Evolutionary conservation across 495 filamentous ascomycete genomes (phyloP), one percentile per base, ranked within the genome.

Genomic region (Penicillium dipodomyicola): DNA sequence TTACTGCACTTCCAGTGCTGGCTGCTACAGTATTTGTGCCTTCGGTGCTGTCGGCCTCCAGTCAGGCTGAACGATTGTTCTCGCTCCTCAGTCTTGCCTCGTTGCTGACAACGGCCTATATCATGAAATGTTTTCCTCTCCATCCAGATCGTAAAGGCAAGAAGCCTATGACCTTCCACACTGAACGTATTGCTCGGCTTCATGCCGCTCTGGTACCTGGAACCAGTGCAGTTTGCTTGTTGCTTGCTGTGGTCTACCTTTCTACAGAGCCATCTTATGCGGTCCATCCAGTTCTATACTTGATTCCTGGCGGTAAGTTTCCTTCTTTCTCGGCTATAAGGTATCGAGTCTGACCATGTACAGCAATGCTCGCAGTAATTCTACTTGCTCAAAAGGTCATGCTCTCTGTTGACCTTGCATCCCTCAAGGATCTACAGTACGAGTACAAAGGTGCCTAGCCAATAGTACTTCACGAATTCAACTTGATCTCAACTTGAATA

Each of bases 1-100:
- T 91, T 57, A 77, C 87, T 58, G 61, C 62, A 11, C 70, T 92
- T 33, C 82, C 87, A 23, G 49, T 81, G 39, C 43, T 84, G 29
- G 72, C 80, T 52, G 59, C 73, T 2, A 44, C 80, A 6, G 72
- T 81, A 9, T 88, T 86, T 61, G 29, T 87, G 17, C 69, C 81
- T 25, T 60, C 77, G 20, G 61, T 89, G 10, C 57, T 83, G 27
- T 63, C 66, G 7, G 58, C 65, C 11, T 52, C 46, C 8, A 56
- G 53, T 19, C 25, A 61, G 33, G 35, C 32, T 40, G 56, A 71
- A 63, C 62, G 68, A 12, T 57, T 81, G 20, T 67, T 85, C 44
- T 70, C 82, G 35, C 52, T 89, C 2, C 70, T 90, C 14, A 67
- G 77, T 35, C 74, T 89, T 1, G 70, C 82, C 17, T 89, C 85